Conservation (phyloP, 345 rosid genomes). For the Acer campestre region DNA sequence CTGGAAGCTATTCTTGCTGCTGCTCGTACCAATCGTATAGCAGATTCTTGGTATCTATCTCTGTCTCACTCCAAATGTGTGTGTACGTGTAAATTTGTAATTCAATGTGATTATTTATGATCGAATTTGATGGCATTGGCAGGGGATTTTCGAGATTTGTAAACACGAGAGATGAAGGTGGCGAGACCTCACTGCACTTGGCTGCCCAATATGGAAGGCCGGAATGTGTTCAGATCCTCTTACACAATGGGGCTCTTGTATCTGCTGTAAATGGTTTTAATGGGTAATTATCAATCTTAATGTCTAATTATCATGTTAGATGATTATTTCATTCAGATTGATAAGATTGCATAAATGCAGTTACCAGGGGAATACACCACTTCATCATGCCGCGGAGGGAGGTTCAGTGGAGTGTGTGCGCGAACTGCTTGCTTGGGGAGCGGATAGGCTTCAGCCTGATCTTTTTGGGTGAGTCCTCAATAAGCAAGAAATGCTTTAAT, state of each 20-base stretch:
- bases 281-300: conserved; percentile 38
- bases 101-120: background rate
- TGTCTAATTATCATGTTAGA: background rate
- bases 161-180: conserved; percentile 52
- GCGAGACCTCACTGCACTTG: conserved; percentile 56
- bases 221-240: conserved; percentile 47
- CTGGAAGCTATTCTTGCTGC: conserved; percentile 35
- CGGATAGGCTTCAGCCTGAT: conserved; percentile 56
- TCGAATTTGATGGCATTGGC: conserved; percentile 9
- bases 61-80: background rate
- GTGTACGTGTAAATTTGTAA: background rate
- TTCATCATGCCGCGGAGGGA: conserved; percentile 48
- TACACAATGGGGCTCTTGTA: conserved; percentile 59
- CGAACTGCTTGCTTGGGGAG: conserved; percentile 61
- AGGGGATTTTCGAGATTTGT: conserved; percentile 64
- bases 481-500: background rate
- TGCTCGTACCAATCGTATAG: conserved; percentile 35
- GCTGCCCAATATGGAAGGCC: conserved; percentile 54
- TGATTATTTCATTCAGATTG: background rate
- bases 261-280: conserved; percentile 57
- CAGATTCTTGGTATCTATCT: conserved; percentile 33
- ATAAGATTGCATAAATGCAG: conserved; percentile 21
- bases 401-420: conserved; percentile 51
- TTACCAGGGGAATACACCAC: conserved; percentile 43
- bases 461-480: conserved; percentile 36